Base-by-base conservation (phyloP, 768 basidiomycete species). In the Paxillus rubicundulus region DNA sequence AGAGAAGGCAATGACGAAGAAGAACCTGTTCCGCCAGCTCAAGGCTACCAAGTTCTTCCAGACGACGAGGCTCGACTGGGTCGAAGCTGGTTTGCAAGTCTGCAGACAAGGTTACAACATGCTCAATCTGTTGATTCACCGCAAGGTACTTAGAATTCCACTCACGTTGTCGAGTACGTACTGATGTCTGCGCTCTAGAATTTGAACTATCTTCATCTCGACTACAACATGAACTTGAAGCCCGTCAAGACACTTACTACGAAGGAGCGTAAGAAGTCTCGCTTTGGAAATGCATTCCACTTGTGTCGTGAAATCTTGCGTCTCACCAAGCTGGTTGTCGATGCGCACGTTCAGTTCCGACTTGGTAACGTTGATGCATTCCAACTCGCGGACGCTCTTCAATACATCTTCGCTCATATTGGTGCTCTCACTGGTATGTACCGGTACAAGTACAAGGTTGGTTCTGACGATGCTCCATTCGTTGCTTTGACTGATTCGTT, bases 41-140 rank as follows among this genome's bases (percentile, higher is more conserved):
- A 98, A 98, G 73, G 87, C 91, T n/a, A 99, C 97, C 52, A 98
- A 98, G 72, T 99, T 99, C 75, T 99, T 99, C 86, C 97, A 98
- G 77, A 92, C 91, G 13, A 99, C 97, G 4, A 92, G 82, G 59
- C 73, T 99, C 60, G 97, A 99, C 70, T 99, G 97, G 97, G 96
- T 99, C 34, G 97, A 99, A 70, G 97, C 96, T 3, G 97, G 97
- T 60, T 73, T 99, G 55, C 97, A 99, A 71, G 96, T 99, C 48
- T 98, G 96, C 76, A 78, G 97, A 59, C 97, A 99, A 68, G 97
- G 97, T 37, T 99, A 97, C 75, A 99, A 98, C 74, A 99, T 99
- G 97, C 77, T 99, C 57, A 99, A 99, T 72, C 76, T 99, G 28
- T 79, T 99, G 55, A 99, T 99, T 61, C 97, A 99, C 73, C 94